Percentiles rank a stretch among this genome's conserved stretches.
Conservation (phyloP, 352 stramenopile genomes). For the Phytophthora multivora region DNA sequence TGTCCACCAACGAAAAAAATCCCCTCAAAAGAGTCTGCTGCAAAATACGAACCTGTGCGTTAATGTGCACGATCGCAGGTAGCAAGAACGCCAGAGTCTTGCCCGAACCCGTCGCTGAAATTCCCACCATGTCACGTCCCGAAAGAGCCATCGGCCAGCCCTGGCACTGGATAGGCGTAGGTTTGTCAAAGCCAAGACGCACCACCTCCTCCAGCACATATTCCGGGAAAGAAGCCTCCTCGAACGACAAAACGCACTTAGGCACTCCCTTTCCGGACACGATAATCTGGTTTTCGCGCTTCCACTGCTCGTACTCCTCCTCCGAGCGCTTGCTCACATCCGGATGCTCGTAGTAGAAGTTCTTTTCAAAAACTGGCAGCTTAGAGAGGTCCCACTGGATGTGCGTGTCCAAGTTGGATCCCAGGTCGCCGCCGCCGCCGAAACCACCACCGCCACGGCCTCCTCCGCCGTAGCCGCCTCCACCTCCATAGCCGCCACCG, state of each 20-base stretch:
- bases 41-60: constrained; percentile 95
- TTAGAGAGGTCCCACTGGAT: constrained; percentile 96
- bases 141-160: constrained; percentile 99
- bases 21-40: constrained; percentile 31
- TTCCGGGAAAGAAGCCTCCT: constrained; percentile 93
- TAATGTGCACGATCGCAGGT: constrained; percentile 99
- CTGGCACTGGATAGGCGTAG: constrained; percentile 94
- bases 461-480: constrained; percentile 33
- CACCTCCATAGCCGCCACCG: constrained; percentile 36
- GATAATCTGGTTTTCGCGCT: constrained; percentile 93
- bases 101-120: constrained; percentile 97
- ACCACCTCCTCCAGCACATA: constrained; percentile 98
- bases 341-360: constrained; percentile 99
- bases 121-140: constrained; percentile 98
- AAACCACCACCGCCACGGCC: constrained; percentile 42
- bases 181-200: constrained; percentile 96
- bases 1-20: constrained; percentile 21
- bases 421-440: constrained; percentile 72
- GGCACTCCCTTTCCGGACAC: constrained; percentile 96
- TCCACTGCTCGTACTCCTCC: constrained; percentile 92
- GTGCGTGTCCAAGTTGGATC: constrained; percentile 86
- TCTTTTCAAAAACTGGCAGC: constrained; percentile 98
- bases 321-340: constrained; percentile 93
- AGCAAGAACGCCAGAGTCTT: constrained; percentile 99
- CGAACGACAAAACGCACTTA: constrained; percentile 97